Conservation (phyloP, 352 stramenopile genomes). For the Phytophthora sp. region DNA sequence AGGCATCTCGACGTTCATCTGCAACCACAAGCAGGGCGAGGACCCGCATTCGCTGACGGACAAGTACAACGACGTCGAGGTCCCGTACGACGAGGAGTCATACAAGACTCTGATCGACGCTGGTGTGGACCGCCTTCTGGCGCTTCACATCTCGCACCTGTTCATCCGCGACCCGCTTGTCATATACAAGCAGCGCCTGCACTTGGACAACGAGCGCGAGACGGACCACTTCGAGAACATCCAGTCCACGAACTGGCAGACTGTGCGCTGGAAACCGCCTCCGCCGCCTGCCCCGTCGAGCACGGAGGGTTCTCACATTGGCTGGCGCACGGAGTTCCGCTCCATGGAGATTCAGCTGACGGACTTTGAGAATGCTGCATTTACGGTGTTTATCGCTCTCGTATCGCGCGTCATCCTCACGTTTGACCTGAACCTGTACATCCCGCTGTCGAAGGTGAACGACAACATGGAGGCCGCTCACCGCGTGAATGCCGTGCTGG, state of each 20-base stretch:
- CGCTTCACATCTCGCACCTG: slow-evolving; percentile 98
- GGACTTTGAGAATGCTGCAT: slow-evolving; percentile 99
- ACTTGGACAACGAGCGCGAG: slow-evolving; percentile 81
- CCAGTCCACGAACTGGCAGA: slow-evolving; percentile 99
- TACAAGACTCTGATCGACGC: slow-evolving; percentile 91
- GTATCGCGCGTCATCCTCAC: slow-evolving; percentile 98
- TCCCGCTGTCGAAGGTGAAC: slow-evolving; percentile 97
- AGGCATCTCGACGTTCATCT: slow-evolving; percentile 91
- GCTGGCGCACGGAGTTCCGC: slow-evolving; percentile 93
- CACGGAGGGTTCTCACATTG: slow-evolving; percentile 60
- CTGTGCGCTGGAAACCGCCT: slow-evolving; percentile 99
- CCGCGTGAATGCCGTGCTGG: slow-evolving; percentile 92
- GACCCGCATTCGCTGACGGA: slow-evolving; percentile 79
- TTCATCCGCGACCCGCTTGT: slow-evolving; percentile 99
- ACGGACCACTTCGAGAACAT: slow-evolving; percentile 99
- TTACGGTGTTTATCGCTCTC: slow-evolving; percentile 98
- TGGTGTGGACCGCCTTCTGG: slow-evolving; percentile 95
- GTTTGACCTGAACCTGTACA: slow-evolving; percentile 99
- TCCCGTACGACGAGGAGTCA: slow-evolving; percentile 94
- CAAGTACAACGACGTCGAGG: slow-evolving; percentile 95
- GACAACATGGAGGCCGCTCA: slow-evolving; percentile 99
- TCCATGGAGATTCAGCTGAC: slow-evolving; percentile 99
- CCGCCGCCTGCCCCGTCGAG: slow-evolving; percentile 70
- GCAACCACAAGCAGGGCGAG: slow-evolving; percentile 87
- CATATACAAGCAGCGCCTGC: slow-evolving; percentile 91